These are phyloP conservation scores for Hymenoscyphus scutula DNA, from an alignment of 2,329 filamentous ascomycete species.

Conservation along the genomic window DNA sequence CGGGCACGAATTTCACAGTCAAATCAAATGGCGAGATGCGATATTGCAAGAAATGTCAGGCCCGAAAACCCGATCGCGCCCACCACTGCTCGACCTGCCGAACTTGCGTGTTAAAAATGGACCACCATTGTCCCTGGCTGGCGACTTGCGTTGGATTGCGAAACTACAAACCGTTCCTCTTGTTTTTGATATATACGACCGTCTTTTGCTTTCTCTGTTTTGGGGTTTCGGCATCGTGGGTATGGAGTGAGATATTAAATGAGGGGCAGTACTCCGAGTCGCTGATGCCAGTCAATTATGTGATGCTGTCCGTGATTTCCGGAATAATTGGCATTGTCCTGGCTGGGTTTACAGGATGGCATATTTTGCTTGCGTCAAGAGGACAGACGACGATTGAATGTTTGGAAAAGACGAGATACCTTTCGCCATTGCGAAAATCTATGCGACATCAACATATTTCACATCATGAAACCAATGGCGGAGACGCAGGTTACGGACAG, in stretches of 20 bases:
- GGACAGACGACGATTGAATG: conserved; percentile 96
- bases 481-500: conserved; percentile 58
- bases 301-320: conserved; percentile 79
- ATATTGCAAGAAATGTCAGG: conserved; percentile 97
- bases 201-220: conserved; percentile 83
- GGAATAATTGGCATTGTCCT: conserved; percentile 91
- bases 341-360: conserved; percentile 87
- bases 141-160: conserved; percentile 90
- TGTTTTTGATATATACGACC: conserved; percentile 88
- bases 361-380: conserved; percentile 73
- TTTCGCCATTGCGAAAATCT: conserved; percentile 72
- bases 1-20: conserved; percentile 78
- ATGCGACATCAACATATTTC: conserved; percentile 61
- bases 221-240: conserved; percentile 73
- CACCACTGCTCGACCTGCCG: conserved; percentile 97
- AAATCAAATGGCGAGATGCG: conserved; percentile 84
- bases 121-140: conserved; percentile 98
- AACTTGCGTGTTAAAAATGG: conserved; percentile 97
- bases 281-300: conserved; percentile 84
- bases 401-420: conserved; percentile 91
- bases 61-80: conserved; percentile 88
- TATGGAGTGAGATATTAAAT: conserved; percentile 77
- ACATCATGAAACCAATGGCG: conserved; percentile 48
- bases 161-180: conserved; percentile 93
- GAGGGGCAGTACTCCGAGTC: conserved; percentile 70